These are phyloP conservation scores for Candida sp. DNA, from an alignment of 1,139 yeast genomes.

Conservation along the genomic window DNA sequence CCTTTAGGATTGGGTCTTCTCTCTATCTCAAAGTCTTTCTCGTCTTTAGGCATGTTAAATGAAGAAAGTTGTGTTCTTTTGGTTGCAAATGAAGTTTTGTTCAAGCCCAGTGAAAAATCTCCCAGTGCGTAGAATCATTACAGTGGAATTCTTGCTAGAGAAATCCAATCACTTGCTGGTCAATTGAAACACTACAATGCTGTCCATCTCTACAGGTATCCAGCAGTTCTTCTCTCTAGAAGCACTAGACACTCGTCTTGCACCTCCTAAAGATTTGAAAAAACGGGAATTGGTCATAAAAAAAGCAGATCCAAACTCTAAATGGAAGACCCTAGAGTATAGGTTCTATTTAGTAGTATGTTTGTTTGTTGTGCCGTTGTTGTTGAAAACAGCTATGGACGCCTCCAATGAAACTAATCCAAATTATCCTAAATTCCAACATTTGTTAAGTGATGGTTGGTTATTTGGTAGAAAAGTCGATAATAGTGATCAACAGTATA, in stretches of 20 bases:
- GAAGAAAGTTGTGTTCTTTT: not conserved
- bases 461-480: slow-evolving; percentile 78
- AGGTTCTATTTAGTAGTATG: slow-evolving; percentile 62
- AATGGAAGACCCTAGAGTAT: slow-evolving; percentile 79
- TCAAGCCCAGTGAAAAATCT: not conserved
- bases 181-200: not conserved
- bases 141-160: not conserved
- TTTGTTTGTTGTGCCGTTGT: slow-evolving; percentile 68
- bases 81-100: not conserved
- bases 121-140: not conserved
- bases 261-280: slow-evolving; percentile 47
- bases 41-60: slow-evolving; percentile 4
- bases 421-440: slow-evolving; percentile 65
- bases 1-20: slow-evolving; percentile 81
- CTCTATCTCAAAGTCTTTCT: slow-evolving; percentile 11
- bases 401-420: slow-evolving; percentile 77
- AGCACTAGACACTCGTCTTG: slow-evolving; percentile 71
- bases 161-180: not conserved
- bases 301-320: slow-evolving; percentile 46
- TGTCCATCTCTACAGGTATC: not conserved
- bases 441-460: slow-evolving; percentile 70
- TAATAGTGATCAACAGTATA: slow-evolving; percentile 86
- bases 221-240: slow-evolving; percentile 62
- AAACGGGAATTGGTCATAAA: slow-evolving; percentile 39
- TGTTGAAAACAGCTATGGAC: slow-evolving; percentile 78